Evolutionary conservation across 208 protist genomes (phyloP).

Genomic region (Phytomonas sp.): DNA sequence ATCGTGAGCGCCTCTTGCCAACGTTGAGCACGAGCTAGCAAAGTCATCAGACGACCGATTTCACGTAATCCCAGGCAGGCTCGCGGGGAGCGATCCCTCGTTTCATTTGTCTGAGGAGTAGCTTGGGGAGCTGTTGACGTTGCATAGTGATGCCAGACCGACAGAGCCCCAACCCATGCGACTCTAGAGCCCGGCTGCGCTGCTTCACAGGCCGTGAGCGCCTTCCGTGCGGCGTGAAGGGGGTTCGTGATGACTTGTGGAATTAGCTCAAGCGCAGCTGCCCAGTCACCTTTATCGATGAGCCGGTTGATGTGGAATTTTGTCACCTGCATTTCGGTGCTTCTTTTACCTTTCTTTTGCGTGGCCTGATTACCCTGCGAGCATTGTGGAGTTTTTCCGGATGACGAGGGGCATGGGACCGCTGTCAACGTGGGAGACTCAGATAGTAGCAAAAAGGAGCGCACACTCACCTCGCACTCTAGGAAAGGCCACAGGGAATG

Average conservation of each 20-base stretch:
- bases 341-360: too few species aligned
- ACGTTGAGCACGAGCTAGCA: conserved; percentile 37
- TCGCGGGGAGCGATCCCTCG: neutral
- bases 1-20: conserved; percentile 43
- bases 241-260: neutral
- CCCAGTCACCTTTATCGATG: conserved; percentile 49
- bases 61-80: conserved; percentile 16
- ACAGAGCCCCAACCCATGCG: conserved; percentile 22
- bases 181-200: conserved; percentile 2
- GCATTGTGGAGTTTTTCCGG: too few species aligned
- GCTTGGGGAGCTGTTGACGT: conserved; percentile 2
- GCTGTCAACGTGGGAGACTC: neutral
- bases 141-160: conserved; percentile 13
- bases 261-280: conserved; percentile 20
- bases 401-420: neutral
- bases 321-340: too few species aligned
- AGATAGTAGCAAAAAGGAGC: neutral
- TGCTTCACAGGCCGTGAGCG: conserved; percentile 26
- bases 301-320: conserved; percentile 20
- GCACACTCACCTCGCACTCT: neutral
- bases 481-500: neutral
- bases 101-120: neutral
- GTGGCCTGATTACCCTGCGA: too few species aligned
- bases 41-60: conserved; percentile 37
- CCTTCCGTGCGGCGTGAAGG: conserved; percentile 18